Conservation (phyloP, 805 yeast genomes). For the Sugiyamaella qingdaonensis region DNA sequence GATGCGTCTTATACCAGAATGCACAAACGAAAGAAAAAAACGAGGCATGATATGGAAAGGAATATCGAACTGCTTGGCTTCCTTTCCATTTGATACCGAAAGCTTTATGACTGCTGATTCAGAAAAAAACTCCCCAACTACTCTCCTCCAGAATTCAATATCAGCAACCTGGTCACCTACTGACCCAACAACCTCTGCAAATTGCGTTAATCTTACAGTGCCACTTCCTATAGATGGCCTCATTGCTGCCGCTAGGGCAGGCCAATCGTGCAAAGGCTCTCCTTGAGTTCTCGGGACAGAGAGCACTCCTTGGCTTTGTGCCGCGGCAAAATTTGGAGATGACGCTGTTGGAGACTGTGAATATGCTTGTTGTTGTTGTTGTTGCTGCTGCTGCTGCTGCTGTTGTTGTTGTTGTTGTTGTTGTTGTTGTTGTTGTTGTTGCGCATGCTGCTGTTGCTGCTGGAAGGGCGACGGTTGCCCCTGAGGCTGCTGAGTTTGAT, state of each 20-base stretch:
- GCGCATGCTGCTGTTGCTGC: constrained; percentile 17
- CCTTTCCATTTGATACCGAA: constrained; percentile 41
- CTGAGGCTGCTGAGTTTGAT: constrained; percentile 12
- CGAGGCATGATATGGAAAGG: constrained; percentile 62
- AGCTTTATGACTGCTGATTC: constrained; percentile 48
- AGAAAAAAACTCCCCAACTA: constrained; percentile 49
- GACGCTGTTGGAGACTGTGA: constrained; percentile 13
- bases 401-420: constrained; percentile 22
- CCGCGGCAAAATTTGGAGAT: constrained; percentile 12
- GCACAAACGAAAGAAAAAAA: constrained; percentile 49
- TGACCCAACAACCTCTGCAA: constrained; percentile 44
- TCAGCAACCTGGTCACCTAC: constrained; percentile 42
- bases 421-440: constrained; percentile 14
- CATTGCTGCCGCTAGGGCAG: not conserved
- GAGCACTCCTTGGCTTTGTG: constrained; percentile 11
- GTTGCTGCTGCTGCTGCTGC: constrained; percentile 19
- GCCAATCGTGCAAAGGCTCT: constrained; percentile 1
- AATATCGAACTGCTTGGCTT: constrained; percentile 57
- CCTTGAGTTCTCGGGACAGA: constrained; percentile 3
- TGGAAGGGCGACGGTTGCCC: constrained; percentile 16
- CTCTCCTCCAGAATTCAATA: constrained; percentile 47
- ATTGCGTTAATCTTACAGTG: constrained; percentile 46
- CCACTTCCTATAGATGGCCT: constrained; percentile 37
- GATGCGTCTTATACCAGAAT: constrained; percentile 48
- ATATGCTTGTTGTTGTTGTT: constrained; percentile 17